These are phyloP conservation scores for Graphium sp. DNA, from an alignment of 2,329 filamentous ascomycete species.

Conservation along the genomic window DNA sequence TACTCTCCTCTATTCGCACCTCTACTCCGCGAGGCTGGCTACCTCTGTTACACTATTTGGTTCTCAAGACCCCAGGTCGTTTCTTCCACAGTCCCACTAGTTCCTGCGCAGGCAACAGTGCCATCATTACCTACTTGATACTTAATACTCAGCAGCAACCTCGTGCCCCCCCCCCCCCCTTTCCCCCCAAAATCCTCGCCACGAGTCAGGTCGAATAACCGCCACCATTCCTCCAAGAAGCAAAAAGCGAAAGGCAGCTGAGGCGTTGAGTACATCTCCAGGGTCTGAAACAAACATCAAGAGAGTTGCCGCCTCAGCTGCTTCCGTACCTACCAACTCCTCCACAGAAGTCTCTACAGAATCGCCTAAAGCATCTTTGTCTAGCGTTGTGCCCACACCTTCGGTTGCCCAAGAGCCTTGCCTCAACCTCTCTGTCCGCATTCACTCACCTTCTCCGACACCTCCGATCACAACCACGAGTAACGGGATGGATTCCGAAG, in stretches of 20 bases:
- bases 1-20: neutral
- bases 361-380: neutral
- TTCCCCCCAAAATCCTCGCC: neutral
- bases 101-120: too few relatives aligned
- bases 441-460: slow-evolving; percentile 2
- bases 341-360: neutral
- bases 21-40: neutral
- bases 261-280: slow-evolving; percentile 49
- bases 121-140: too few relatives aligned
- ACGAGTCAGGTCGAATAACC: too few relatives aligned
- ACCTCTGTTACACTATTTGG: neutral
- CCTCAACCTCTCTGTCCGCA: slow-evolving; percentile 38
- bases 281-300: too few relatives aligned
- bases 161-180: neutral
- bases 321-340: slow-evolving; percentile 25
- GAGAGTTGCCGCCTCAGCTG: slow-evolving; percentile 39
- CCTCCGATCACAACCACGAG: slow-evolving; percentile 8
- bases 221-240: slow-evolving; percentile 42
- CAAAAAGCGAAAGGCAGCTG: slow-evolving; percentile 47
- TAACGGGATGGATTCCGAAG: slow-evolving; percentile 78
- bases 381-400: neutral
- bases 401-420: slow-evolving; percentile 17
- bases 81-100: too few relatives aligned
- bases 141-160: too few relatives aligned
- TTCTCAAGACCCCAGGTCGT: too few relatives aligned